Base-by-base conservation (phyloP, 805 yeast genomes). In the Sugiyamaella boreocaroliniensis region DNA sequence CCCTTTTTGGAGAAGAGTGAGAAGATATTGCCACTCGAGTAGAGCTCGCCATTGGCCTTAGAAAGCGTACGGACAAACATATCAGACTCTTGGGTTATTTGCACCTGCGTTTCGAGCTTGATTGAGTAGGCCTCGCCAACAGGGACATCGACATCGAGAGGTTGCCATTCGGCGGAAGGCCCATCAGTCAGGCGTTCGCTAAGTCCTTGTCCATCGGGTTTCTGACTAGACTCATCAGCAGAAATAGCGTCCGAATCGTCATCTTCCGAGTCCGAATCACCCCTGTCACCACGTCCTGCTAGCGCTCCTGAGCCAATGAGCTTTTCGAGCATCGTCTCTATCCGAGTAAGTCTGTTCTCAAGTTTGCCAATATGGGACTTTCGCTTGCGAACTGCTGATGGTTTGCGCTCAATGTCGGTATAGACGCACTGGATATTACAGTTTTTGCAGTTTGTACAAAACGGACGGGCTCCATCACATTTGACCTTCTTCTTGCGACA, bases 381-480 rank as follows among this genome's bases (percentile, higher is more conserved):
- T 40, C 53, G 34, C 50, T 59, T 47, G 51, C 58, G 49, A 49
- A 55, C 40, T 20, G 49, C 54, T 15, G 50, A 49, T 7, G 61
- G 61, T 43, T 52, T 55, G 9, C 56, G 46, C 7, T 55, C 55
- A n/a, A 45, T 40, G 18, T 52, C 53, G 18, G 66, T 58, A 51
- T 66, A 67, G 47, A 80, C 80, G 66, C 97, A 89, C 53, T 83
- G 85, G 50, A 84, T 72, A 1, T 89, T 90, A 1, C 83, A 86
- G n/a, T 80, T 75, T 11, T 79, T 79, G 71, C 97, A 89, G 56
- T 85, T 82, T 0, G 86, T 78, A 64, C 97, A 89, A 55, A 76
- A 79, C 1, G 81, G 76, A 47, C 70, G 51, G 40, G 76, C 76
- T 0, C 90, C 89, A 58, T 86, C 90, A 71, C 95, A 86, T 55